phyloP scores from a whole-genome alignment of 805 yeast species.

The Sugiyamaella americana region DNA sequence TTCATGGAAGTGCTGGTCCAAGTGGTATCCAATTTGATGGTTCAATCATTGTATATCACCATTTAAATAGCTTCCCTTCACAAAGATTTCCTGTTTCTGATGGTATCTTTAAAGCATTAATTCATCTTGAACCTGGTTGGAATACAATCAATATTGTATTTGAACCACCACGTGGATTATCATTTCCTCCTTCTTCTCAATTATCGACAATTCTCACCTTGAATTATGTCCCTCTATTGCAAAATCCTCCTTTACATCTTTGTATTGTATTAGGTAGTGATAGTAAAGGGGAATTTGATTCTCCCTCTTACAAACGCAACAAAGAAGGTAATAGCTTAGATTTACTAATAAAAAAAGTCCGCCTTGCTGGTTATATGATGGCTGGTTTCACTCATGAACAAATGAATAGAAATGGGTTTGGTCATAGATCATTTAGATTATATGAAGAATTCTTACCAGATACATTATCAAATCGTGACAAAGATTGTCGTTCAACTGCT shows the following conservation, averaged over 20 bases:
- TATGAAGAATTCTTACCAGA: conserved; percentile 56
- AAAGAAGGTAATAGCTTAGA: conserved; percentile 59
- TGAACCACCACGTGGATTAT: conserved; percentile 20
- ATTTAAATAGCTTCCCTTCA: conserved; percentile 51
- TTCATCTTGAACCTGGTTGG: conserved; percentile 63
- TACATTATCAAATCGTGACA: conserved; percentile 46
- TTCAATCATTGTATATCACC: conserved; percentile 40
- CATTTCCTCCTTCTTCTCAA: conserved; percentile 2
- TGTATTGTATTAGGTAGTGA: conserved; percentile 73
- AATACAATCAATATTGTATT: conserved; percentile 49
- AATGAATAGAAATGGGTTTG: conserved; percentile 72
- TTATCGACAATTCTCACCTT: conserved; percentile 32
- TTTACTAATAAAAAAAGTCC: conserved; percentile 65
- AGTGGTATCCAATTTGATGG: conserved; percentile 29
- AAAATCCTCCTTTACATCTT: conserved; percentile 74
- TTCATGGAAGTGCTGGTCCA: conserved; percentile 34
- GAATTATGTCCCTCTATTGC: conserved; percentile 48
- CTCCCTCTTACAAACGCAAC: conserved; percentile 41
- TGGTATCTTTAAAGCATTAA: conserved; percentile 67
- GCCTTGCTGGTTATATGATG: conserved; percentile 82
- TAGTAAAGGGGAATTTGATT: conserved; percentile 63
- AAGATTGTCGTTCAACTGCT: conserved; percentile 47
- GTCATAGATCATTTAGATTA: conserved; percentile 70
- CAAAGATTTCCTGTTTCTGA: conserved; percentile 62
- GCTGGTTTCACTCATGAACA: conserved; percentile 89